A percentile compares a stretch with the other conserved stretches of the same genome.
Conservation (phyloP, 495 filamentous ascomycete species). For the Lasiosphaeris hirsuta region DNA sequence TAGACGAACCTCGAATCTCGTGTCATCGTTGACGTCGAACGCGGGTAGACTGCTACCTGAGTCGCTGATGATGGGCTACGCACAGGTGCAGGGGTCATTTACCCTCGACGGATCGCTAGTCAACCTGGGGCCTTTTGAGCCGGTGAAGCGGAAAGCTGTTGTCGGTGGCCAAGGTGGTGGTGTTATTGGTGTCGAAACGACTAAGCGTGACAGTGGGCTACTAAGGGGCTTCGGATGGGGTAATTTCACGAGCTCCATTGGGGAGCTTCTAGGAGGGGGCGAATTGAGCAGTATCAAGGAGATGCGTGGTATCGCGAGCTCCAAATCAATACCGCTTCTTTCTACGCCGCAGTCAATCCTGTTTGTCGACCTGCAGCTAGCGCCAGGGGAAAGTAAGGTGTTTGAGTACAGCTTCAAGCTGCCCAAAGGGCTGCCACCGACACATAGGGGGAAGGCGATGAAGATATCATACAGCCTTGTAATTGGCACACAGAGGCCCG, state of each 20-base stretch:
- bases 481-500: constrained; percentile 86
- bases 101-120: constrained; percentile 87
- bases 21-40: constrained; percentile 26
- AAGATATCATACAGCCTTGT: constrained; percentile 90
- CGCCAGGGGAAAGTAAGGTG: constrained; percentile 82
- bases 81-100: constrained; percentile 89
- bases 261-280: constrained; percentile 75
- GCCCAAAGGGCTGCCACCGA: constrained; percentile 83
- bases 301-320: constrained; percentile 77
- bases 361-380: constrained; percentile 86
- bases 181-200: constrained; percentile 73
- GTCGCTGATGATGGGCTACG: constrained; percentile 96
- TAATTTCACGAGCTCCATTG: constrained; percentile 81
- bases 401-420: constrained; percentile 83
- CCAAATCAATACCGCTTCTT: constrained; percentile 80
- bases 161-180: constrained; percentile 82
- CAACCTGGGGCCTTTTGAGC: constrained; percentile 86
- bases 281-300: constrained; percentile 91
- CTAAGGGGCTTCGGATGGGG: constrained; percentile 86
- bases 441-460: constrained; percentile 87
- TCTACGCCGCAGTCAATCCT: constrained; percentile 96
- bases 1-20: constrained; percentile 60
- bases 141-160: constrained; percentile 90
- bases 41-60: constrained; percentile 53
- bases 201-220: constrained; percentile 73